Percentiles rank a stretch among this genome's conserved stretches.
phyloP scores from a whole-genome alignment of 352 stramenopile genomes.

The Pythium scleroteichum region DNA sequence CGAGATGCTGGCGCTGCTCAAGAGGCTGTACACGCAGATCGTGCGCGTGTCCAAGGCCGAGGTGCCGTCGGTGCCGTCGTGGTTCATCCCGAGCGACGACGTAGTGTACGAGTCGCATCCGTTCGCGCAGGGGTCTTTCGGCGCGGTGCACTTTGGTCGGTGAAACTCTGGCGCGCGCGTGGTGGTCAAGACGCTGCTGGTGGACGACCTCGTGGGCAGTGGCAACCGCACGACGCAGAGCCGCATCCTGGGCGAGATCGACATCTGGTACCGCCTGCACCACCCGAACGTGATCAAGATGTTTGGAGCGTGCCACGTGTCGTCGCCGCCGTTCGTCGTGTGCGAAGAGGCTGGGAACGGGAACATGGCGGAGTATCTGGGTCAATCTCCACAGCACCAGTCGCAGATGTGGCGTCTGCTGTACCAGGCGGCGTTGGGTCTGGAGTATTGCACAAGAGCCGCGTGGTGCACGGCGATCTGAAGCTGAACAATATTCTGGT shows the following conservation, averaged over 20 bases:
- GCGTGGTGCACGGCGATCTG: constrained; percentile 73
- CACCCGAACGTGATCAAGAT: constrained; percentile 24
- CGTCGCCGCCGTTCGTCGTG: constrained; percentile 17
- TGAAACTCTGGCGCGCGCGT: constrained; percentile 26
- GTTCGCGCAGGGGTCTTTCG: constrained; percentile 17
- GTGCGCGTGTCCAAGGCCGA: constrained; percentile 9
- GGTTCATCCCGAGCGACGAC: constrained; percentile 13
- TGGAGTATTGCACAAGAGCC: constrained; percentile 52
- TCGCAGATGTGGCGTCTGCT: constrained; percentile 26
- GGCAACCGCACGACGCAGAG: background rate
- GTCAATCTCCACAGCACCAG: constrained; percentile 23
- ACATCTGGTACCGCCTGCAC: constrained; percentile 19
- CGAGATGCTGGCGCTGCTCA: constrained; percentile 8
- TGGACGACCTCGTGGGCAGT: constrained; percentile 4
- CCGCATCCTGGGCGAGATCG: constrained; percentile 20
- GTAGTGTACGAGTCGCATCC: constrained; percentile 11
- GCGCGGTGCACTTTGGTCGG: constrained; percentile 7
- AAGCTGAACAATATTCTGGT: constrained; percentile 47
- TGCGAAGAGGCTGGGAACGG: constrained; percentile 5
- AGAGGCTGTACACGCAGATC: constrained; percentile 11
- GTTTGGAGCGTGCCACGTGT: constrained; percentile 24
- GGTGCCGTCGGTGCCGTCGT: constrained; percentile 6
- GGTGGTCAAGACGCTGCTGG: constrained; percentile 36
- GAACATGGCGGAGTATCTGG: constrained; percentile 29
- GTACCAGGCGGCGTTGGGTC: constrained; percentile 35